phyloP scores from a whole-genome alignment of 2,329 filamentous ascomycete species.

The Monosporascus sp. region DNA sequence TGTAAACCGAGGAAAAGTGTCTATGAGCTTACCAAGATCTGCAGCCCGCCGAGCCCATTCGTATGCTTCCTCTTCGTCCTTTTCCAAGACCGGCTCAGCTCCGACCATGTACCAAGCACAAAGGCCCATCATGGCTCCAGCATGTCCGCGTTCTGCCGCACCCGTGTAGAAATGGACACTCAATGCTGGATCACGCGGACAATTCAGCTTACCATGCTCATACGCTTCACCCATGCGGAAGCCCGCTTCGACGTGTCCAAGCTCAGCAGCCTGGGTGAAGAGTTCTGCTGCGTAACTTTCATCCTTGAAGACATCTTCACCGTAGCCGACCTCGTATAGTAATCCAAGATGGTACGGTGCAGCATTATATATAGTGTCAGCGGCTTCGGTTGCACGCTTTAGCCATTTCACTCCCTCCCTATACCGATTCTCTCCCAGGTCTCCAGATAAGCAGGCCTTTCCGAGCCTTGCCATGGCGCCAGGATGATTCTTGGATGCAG shows the following conservation, averaged over 20 bases:
- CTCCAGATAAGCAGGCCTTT: conserved; percentile 81
- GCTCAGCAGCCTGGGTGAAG: conserved; percentile 88
- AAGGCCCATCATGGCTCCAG: conserved; percentile 92
- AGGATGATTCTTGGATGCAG: conserved; percentile 89
- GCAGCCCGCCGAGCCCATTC: conserved; percentile 91
- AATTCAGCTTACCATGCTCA: conserved; percentile 82
- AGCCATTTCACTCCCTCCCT: conserved; percentile 94
- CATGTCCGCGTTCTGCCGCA: conserved; percentile 78
- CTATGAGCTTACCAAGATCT: conserved; percentile 62
- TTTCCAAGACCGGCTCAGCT: conserved; percentile 84
- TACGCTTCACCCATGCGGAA: conserved; percentile 94
- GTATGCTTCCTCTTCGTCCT: conserved; percentile 93
- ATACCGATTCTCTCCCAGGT: conserved; percentile 82
- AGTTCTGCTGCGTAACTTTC: conserved; percentile 86
- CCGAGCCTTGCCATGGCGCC: conserved; percentile 91
- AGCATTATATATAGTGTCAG: conserved; percentile 85
- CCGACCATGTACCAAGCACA: conserved; percentile 99
- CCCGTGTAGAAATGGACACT: conserved; percentile 97
- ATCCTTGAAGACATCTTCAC: conserved; percentile 90
- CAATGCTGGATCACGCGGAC: conserved; percentile 83
- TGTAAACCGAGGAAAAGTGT: neutral
- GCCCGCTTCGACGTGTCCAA: conserved; percentile 82
- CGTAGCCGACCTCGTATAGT: conserved; percentile 88
- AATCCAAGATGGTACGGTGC: conserved; percentile 87
- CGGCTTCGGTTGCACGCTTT: conserved; percentile 84